Evolutionary conservation across 2,329 filamentous ascomycete genomes (phyloP).

Genomic region (Aulographum hederae): DNA sequence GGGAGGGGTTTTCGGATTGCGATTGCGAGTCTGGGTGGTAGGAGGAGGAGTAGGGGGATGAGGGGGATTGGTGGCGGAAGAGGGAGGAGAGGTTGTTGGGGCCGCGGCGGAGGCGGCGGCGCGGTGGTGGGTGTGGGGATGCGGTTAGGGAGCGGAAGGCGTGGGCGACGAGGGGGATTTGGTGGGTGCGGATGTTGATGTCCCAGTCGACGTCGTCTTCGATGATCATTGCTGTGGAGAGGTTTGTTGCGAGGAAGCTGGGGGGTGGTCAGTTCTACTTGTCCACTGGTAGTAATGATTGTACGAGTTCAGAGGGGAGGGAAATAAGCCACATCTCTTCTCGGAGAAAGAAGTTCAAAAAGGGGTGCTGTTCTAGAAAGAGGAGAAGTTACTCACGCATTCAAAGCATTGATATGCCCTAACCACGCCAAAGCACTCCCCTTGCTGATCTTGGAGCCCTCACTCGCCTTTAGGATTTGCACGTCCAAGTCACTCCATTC

Average conservation of each 20-base stretch:
- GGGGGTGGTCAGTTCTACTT: slow-evolving; percentile 6
- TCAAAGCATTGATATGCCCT: slow-evolving; percentile 20
- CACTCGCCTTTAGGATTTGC: slow-evolving; percentile 9
- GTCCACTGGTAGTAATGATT: neutral
- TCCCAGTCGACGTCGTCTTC: slow-evolving; percentile 24
- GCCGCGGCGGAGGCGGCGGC: slow-evolving; percentile 3
- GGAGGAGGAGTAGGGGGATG: slow-evolving; percentile 1
- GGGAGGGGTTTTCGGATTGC: slow-evolving; percentile 3
- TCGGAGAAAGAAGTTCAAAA: neutral
- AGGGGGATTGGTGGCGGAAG: too few species aligned
- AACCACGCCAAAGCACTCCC: slow-evolving; percentile 22
- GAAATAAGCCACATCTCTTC: neutral
- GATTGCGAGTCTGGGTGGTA: too few species aligned
- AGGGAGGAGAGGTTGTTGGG: neutral
- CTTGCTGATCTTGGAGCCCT: slow-evolving; percentile 13
- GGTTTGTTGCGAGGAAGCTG: slow-evolving; percentile 15
- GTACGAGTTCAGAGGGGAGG: too few species aligned
- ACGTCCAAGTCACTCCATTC: slow-evolving; percentile 18
- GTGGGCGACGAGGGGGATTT: slow-evolving; percentile 15
- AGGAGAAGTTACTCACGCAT: slow-evolving; percentile 9
- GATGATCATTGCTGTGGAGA: slow-evolving; percentile 17
- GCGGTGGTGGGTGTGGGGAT: slow-evolving; percentile 5
- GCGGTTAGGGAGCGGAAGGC: slow-evolving; percentile 12
- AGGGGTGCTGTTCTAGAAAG: too few species aligned
- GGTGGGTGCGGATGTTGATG: slow-evolving; percentile 15